A percentile compares a stretch with the other conserved stretches of the same genome.
Evolutionary conservation across 805 yeast species (phyloP).

Genomic region (Cyberlindnera xylosilytica): DNA sequence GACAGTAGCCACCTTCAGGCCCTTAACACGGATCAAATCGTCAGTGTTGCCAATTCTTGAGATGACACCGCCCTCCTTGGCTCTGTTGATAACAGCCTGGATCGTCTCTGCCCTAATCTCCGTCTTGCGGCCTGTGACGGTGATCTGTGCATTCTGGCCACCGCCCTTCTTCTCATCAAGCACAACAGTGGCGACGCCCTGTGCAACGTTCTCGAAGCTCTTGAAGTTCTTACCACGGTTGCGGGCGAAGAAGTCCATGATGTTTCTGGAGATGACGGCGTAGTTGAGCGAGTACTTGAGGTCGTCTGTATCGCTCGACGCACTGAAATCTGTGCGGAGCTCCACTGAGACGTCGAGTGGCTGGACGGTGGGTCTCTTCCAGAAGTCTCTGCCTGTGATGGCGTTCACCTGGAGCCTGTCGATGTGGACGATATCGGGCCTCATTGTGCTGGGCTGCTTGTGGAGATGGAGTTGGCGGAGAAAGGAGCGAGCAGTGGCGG

Average conservation of each 20-base stretch:
- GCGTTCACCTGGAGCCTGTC: slow-evolving; percentile 56
- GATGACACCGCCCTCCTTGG: slow-evolving; percentile 18
- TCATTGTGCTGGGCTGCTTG: neutral
- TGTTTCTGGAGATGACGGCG: slow-evolving; percentile 72
- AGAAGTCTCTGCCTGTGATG: slow-evolving; percentile 68
- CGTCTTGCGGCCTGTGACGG: slow-evolving; percentile 47
- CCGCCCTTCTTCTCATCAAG: slow-evolving; percentile 44
- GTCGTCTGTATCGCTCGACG: slow-evolving; percentile 81
- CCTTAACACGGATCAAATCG: slow-evolving; percentile 39
- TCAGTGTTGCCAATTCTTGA: slow-evolving; percentile 7
- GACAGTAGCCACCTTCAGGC: slow-evolving; percentile 63
- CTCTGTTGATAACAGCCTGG: slow-evolving; percentile 39
- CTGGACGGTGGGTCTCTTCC: slow-evolving; percentile 67
- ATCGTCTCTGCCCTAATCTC: slow-evolving; percentile 55
- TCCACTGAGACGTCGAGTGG: slow-evolving; percentile 59
- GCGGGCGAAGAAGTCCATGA: slow-evolving; percentile 49
- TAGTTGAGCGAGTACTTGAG: slow-evolving; percentile 81
- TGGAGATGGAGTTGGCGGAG: neutral
- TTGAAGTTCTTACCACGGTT: slow-evolving; percentile 36
- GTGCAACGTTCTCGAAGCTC: slow-evolving; percentile 40
- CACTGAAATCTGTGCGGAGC: slow-evolving; percentile 61
- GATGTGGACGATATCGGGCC: slow-evolving; percentile 23
- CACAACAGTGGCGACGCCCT: slow-evolving; percentile 42
- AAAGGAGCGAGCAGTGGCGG: neutral
- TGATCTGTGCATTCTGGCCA: slow-evolving; percentile 41